Evolutionary conservation across 2,329 filamentous ascomycete species (phyloP).

Genomic region (Ceratocystiopsis brevicomis): DNA sequence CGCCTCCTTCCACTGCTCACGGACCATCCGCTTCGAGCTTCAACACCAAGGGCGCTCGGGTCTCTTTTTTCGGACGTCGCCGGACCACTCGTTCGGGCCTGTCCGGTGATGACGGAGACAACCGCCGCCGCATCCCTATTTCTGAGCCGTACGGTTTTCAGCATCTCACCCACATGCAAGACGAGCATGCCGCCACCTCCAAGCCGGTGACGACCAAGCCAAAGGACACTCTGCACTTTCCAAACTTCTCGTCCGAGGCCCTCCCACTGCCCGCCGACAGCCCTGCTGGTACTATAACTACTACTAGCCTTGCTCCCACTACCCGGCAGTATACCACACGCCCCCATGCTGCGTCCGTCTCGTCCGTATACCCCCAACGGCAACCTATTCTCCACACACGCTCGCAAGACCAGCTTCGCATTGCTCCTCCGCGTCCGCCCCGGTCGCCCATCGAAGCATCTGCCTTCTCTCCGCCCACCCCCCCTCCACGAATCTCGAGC

Average conservation of each 20-base stretch:
- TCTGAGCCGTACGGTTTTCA: constrained; percentile 49
- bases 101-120: constrained; percentile 11
- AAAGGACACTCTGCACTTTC: constrained; percentile 21
- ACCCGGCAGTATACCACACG: constrained; percentile 13
- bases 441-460: constrained; percentile 24
- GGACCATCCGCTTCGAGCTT: constrained; percentile 14
- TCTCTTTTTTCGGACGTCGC: constrained; percentile 30
- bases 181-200: constrained; percentile 23
- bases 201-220: too few relatives aligned
- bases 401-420: constrained; percentile 31
- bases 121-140: constrained; percentile 30
- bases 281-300: too few relatives aligned
- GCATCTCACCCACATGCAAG: constrained; percentile 39
- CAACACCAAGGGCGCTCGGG: neutral
- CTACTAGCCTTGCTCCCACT: constrained; percentile 2
- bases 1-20: too few relatives aligned
- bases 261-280: constrained; percentile 10
- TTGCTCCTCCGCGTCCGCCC: constrained; percentile 29
- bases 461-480: constrained; percentile 20
- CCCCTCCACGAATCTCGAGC: constrained; percentile 24
- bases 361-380: constrained; percentile 8
- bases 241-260: constrained; percentile 29
- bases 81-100: constrained; percentile 19
- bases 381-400: constrained; percentile 24
- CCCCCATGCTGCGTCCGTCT: constrained; percentile 13